Evolutionary conservation across 495 filamentous ascomycete genomes (phyloP), one percentile per base, ranked within the genome.

Genomic region (Aspergillus olivimuriae): DNA sequence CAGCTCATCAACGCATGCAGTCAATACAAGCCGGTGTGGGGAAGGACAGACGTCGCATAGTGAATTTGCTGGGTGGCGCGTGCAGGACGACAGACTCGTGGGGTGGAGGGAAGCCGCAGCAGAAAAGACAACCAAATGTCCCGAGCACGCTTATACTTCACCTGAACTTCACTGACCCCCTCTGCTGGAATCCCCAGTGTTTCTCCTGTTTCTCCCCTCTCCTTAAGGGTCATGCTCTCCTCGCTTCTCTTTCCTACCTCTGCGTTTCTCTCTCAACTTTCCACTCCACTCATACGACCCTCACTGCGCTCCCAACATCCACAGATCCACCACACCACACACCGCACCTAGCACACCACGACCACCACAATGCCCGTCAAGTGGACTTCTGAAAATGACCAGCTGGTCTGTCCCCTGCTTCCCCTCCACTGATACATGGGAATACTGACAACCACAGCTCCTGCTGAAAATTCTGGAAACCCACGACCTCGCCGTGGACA

Each of bases 401-500:
- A 68, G 30, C 53, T 68, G 5, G 69, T 72, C 55, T 35, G 59
- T 21, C 36, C 17, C 15, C 28, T 19, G 11, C n/a, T 22, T 14
- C 14, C 19, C 17, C 22, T 21, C 23, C 16, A 24, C 12, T 0
- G 26, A 2, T 3, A 22, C 9, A 19, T 8, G 2, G 31, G n/a
- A 14, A 28, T 28, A 14, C 34, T 55, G 34, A 43, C 39, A 12
- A 22, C 6, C 19, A 20, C 40, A 74, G 73, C 66, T 76, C 11
- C 54, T 76, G 0, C 43, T 72, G 1, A 76, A 71, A 28, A 68
- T 75, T 39, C 47, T 76, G 4, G 63, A 74, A 36, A 71, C 66
- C 4, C 68, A 68, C 15, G 51, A 66, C 0, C 20, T 76, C 6
- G 51, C 31, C 6, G 55, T 71, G n/a, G 64, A 74, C 44, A 51